Evolutionary conservation across 768 basidiomycete species (phyloP).

Genomic region (Rhodosporidiobolus sp.): DNA sequence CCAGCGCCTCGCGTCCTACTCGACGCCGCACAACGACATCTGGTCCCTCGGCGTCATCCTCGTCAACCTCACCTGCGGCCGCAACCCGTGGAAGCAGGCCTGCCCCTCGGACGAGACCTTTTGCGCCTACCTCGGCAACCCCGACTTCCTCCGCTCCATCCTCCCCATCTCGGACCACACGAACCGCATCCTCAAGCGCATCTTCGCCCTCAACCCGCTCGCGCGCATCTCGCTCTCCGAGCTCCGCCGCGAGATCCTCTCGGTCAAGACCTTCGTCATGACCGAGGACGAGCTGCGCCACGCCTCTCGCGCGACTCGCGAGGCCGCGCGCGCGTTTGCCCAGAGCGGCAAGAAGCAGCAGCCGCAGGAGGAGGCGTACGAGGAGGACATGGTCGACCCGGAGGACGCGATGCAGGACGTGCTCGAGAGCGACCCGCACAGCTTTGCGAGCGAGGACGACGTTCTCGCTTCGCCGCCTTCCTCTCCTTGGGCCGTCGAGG

Average conservation of each 20-base stretch:
- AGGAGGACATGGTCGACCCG: conserved; percentile 12
- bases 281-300: conserved; percentile 41
- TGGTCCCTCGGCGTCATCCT: conserved; percentile 87
- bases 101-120: conserved; percentile 69
- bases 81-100: conserved; percentile 74
- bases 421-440: conserved; percentile 12
- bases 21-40: conserved; percentile 79
- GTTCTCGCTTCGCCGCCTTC: conserved; percentile 1
- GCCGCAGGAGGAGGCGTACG: conserved; percentile 5
- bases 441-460: conserved; percentile 19
- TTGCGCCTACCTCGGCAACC: conserved; percentile 65
- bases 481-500: conserved; percentile 6
- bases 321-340: conserved; percentile 43
- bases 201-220: conserved; percentile 66
- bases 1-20: conserved; percentile 57
- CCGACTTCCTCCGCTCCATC: conserved; percentile 62
- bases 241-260: conserved; percentile 58
- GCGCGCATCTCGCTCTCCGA: conserved; percentile 63
- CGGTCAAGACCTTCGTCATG: conserved; percentile 44
- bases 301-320: conserved; percentile 42
- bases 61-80: conserved; percentile 73
- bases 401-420: conserved; percentile 34
- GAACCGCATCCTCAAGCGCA: conserved; percentile 65
- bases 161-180: conserved; percentile 70
- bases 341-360: conserved; percentile 9